These are phyloP conservation scores for Pseudogymnoascus pannorum DNA, from an alignment of 2,329 filamentous ascomycete genomes.

Conservation along the genomic window DNA sequence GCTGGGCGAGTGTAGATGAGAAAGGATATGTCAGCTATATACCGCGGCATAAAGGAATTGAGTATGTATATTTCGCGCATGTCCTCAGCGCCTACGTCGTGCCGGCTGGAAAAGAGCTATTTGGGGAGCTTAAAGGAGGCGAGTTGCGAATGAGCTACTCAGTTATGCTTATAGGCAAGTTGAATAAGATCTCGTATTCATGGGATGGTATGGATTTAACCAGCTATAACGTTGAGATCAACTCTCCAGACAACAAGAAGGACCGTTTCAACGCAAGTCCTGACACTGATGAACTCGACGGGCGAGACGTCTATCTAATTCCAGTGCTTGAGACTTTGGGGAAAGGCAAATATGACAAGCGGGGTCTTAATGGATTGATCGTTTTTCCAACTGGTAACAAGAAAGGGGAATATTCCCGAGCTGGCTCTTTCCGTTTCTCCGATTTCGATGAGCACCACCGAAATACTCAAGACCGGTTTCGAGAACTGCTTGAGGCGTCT, in stretches of 20 bases:
- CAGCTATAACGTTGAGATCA: too few species aligned
- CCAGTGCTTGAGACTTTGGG: background rate
- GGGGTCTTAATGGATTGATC: background rate
- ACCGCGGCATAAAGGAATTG: background rate
- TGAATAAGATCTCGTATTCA: background rate
- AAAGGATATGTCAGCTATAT: background rate
- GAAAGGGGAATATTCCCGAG: background rate
- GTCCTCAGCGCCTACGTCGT: background rate
- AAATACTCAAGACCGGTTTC: background rate
- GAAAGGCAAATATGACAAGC: background rate
- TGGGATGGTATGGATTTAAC: too few species aligned
- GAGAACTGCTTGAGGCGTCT: background rate
- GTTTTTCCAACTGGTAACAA: background rate
- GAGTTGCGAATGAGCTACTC: background rate
- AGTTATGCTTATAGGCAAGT: background rate
- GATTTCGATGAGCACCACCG: background rate
- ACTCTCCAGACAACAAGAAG: too few species aligned
- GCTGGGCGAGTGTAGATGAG: conserved; percentile 10
- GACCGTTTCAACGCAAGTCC: background rate
- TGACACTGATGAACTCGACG: background rate
- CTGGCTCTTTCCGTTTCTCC: background rate
- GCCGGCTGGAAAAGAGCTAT: background rate
- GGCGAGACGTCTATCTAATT: background rate
- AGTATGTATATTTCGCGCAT: background rate
- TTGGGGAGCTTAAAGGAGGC: background rate